Percentiles rank a stretch among this genome's conserved stretches.
Conservation (phyloP, 1,284 basidiomycete species). For the Leccinum subfulvum region DNA sequence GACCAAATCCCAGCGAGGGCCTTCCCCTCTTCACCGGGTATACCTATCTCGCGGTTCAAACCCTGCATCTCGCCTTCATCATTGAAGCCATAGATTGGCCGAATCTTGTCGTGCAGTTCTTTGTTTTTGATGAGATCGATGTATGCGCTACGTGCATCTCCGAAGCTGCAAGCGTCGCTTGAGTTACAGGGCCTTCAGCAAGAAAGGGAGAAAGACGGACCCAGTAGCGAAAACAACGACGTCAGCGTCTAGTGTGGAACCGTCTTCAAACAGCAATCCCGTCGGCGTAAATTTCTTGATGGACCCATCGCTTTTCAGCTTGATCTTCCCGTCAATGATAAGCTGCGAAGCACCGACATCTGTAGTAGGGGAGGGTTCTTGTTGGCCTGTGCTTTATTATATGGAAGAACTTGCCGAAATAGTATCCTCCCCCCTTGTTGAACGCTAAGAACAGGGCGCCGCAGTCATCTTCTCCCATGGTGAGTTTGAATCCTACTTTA, state of each 20-base stretch:
- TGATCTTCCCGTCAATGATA: conserved; percentile 71
- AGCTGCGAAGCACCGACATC: conserved; percentile 66
- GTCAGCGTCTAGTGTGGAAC: conserved; percentile 62
- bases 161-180: conserved; percentile 34
- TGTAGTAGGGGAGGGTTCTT: conserved; percentile 15
- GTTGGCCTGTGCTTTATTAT: not conserved
- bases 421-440: conserved; percentile 42
- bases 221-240: conserved; percentile 64
- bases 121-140: conserved; percentile 23
- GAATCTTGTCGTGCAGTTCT: conserved; percentile 29
- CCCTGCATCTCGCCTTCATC: conserved; percentile 63
- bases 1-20: conserved; percentile 50
- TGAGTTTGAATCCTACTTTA: conserved; percentile 59
- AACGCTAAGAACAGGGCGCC: conserved; percentile 39
- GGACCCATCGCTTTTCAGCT: conserved; percentile 64
- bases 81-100: conserved; percentile 62
- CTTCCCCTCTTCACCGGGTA: conserved; percentile 34
- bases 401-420: conserved; percentile 35
- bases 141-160: conserved; percentile 29
- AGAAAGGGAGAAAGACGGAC: conserved; percentile 20
- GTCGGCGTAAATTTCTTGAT: conserved; percentile 55
- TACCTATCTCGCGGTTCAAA: conserved; percentile 51
- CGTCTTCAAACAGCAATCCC: conserved; percentile 64
- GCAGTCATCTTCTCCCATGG: conserved; percentile 51
- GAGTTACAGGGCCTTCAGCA: conserved; percentile 17